Base-by-base conservation (phyloP, 1,284 basidiomycete species). In the Ustanciosporium gigantosporum region DNA sequence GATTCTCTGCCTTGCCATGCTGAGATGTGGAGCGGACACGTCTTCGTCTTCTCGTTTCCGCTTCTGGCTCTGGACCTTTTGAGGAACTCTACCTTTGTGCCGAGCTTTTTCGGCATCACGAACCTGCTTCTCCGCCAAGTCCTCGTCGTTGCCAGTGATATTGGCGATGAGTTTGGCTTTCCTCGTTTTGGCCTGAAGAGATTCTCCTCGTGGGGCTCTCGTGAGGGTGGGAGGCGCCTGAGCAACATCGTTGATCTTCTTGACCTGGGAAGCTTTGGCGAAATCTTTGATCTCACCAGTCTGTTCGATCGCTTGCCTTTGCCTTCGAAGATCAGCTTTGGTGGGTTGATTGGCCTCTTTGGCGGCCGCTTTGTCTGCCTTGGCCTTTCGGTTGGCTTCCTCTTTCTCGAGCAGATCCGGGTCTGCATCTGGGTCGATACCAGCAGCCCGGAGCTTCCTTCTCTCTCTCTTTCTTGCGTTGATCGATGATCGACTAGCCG, bases 201-300 rank as follows among this genome's bases (percentile, higher is more conserved):
- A 48, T 36, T 68, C 55, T 14, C 68, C 68, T 9, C 70, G 51
- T 15, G 73, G 70, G 3, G 66, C 62, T 8, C 56, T 60, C 13
- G 73, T 74, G 16, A 74, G 45, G 6, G 36, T 60, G 3, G 72
- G 72, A 14, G 72, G 72, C 14, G 68, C 66, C 32, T 58, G 64
- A 2, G 68, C 70, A 11, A 74, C 61, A 25, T 74, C 70, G 43
- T 65, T 68, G 53, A 74, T 56, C 39, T 59, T 67, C 39, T 49
- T 57, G 39, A 55, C 59, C 34, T 68, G 60, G 16, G 15, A 42
- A 1, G 60, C 66, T 36, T 68, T 66, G 41, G 64, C 61, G 31
- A 64, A 68, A 25, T 68, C 58, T 31, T 62, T 66, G 55, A 58
- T 53, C 36, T 61, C 66, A 31, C 50, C 58, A 3, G 44, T 61